Evolutionary conservation across 352 stramenopile species (phyloP).

Genomic region (Pythium periplocum): DNA sequence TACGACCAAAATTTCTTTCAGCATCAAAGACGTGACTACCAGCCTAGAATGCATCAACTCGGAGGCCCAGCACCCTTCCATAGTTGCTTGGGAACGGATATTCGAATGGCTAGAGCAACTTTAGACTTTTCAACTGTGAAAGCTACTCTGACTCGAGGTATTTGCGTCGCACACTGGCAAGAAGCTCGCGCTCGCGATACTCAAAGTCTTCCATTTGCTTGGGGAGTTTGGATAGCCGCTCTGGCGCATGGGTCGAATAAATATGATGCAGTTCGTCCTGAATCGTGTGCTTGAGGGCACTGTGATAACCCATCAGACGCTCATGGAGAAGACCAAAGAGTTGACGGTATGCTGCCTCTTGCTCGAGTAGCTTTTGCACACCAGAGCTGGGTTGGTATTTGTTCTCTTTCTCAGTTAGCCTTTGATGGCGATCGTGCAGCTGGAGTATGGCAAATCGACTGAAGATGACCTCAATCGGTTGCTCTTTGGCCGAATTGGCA

Average conservation of each 20-base stretch:
- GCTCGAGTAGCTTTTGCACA: slow-evolving; percentile 9
- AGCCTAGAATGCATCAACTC: too few relatives aligned
- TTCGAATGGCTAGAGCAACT: neutral
- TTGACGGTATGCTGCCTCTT: slow-evolving; percentile 18
- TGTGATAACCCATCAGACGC: slow-evolving; percentile 26
- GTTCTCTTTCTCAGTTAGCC: neutral
- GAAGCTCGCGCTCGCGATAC: slow-evolving; percentile 35
- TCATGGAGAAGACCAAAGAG: slow-evolving; percentile 28
- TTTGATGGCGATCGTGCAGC: slow-evolving; percentile 13
- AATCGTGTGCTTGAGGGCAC: slow-evolving; percentile 13
- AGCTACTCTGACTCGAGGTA: slow-evolving; percentile 21
- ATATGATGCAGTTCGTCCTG: slow-evolving; percentile 27
- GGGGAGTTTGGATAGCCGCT: slow-evolving; percentile 43
- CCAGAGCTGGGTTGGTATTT: neutral
- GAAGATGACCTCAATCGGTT: slow-evolving; percentile 31
- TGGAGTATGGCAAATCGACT: slow-evolving; percentile 23
- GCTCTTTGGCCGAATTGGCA: slow-evolving; percentile 26
- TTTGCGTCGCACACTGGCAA: slow-evolving; percentile 39
- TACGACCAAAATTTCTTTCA: too few relatives aligned
- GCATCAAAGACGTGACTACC: too few relatives aligned
- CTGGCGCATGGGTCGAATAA: slow-evolving; percentile 43
- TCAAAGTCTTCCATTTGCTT: slow-evolving; percentile 47
- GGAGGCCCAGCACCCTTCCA: neutral
- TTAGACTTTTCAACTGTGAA: neutral
- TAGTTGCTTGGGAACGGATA: slow-evolving; percentile 6